Percentiles rank a stretch among this genome's conserved stretches.
These are phyloP conservation scores for Alopecurus myosuroides DNA, from an alignment of 176 grass and related monocot genomes.

Conservation along the genomic window DNA sequence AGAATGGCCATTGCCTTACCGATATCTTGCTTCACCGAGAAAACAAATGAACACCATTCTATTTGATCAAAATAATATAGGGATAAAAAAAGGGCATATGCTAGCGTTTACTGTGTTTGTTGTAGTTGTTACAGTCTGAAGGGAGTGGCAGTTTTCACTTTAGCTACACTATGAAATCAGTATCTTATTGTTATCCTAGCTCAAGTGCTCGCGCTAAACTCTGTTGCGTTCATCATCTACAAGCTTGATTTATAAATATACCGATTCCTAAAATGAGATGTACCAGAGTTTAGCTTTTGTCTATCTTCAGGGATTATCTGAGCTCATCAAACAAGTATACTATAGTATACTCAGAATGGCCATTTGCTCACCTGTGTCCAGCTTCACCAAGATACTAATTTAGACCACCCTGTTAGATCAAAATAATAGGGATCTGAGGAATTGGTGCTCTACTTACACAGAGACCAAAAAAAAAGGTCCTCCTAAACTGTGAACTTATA, in stretches of 20 bases:
- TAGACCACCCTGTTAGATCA: not conserved
- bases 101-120: not conserved
- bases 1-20: no score
- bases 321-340: not conserved
- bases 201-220: not conserved
- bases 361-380: not conserved
- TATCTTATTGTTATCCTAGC: not conserved
- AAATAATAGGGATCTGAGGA: not conserved
- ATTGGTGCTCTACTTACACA: not conserved
- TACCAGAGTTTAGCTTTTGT: not conserved
- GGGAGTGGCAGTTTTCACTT: not conserved
- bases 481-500: not conserved
- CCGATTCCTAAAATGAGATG: not conserved
- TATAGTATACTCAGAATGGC: not conserved
- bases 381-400: not conserved
- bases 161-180: not conserved
- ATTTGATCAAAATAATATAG: no score
- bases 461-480: not conserved
- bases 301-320: not conserved
- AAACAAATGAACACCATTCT: no score
- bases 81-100: no score
- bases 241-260: not conserved
- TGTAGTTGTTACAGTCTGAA: slow-evolving; percentile 2
- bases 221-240: not conserved
- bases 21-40: no score